A percentile compares a stretch with the other conserved stretches of the same genome.
Evolutionary conservation across 371 early-diverging fungal species (phyloP).

Genomic region (Mucor racemosus): DNA sequence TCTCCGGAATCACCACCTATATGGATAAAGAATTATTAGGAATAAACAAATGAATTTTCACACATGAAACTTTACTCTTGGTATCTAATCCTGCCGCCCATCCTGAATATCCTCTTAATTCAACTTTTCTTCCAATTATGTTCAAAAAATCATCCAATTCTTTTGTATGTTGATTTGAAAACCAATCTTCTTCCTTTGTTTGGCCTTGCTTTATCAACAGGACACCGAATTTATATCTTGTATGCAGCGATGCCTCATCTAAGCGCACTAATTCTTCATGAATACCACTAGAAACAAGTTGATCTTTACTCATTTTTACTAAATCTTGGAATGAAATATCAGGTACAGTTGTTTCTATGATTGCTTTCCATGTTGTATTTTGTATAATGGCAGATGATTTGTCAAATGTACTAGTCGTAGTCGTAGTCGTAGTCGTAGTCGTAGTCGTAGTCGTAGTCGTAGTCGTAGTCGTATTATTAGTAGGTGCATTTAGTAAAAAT

Average conservation of each 20-base stretch:
- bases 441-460: no score
- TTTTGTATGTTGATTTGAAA: conserved; percentile 68
- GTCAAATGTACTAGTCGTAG: background rate
- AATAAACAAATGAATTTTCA: conserved; percentile 57
- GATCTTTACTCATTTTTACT: conserved; percentile 12
- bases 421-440: no score
- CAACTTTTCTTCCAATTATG: conserved; percentile 74
- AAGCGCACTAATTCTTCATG: conserved; percentile 35
- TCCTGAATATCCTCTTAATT: conserved; percentile 76
- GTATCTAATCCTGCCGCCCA: conserved; percentile 87
- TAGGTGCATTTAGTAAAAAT: conserved; percentile 24
- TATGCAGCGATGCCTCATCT: conserved; percentile 59
- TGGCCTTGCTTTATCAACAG: conserved; percentile 72
- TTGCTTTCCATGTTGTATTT: conserved; percentile 28
- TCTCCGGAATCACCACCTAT: conserved; percentile 78
- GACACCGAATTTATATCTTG: conserved; percentile 83
- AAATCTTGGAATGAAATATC: conserved; percentile 23
- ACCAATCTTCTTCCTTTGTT: conserved; percentile 81
- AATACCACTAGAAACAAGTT: conserved; percentile 26
- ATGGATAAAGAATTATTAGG: background rate
- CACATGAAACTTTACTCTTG: conserved; percentile 58
- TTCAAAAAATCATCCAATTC: conserved; percentile 65
- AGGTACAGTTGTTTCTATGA: conserved; percentile 27
- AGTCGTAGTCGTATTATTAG: no score
- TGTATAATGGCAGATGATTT: background rate